Evolutionary conservation across 768 basidiomycete genomes (phyloP), one percentile per base, ranked within the genome.

Genomic region (Lactifluus echinatus): DNA sequence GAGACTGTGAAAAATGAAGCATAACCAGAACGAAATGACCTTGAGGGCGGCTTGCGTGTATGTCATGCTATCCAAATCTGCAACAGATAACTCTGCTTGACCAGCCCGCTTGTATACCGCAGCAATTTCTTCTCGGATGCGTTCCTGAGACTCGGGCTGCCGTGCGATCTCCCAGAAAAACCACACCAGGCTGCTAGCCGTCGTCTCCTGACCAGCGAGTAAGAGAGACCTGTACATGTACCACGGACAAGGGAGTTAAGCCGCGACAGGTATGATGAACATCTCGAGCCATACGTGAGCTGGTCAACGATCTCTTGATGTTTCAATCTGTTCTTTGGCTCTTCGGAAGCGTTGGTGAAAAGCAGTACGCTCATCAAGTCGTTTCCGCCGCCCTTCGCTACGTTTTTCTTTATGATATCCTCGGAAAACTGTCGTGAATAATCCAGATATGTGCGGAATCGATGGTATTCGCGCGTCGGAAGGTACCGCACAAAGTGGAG

Each of bases 141-240:
- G 46, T 12, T 40, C 31, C 40, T 65, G 64, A 12, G 48, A 58
- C 24, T 63, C 56, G 2, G 45, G 58, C 40, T 65, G 39, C 45
- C 40, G 57, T 1, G 64, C 54, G 4, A 66, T 56, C 46, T 66
- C 61, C 59, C 56, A 61, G 11, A 66, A 36, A 24, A 62, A 53
- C 56, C 61, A 61, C 4, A 28, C 33, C 14, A 65, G 39, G 4
- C 50, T 53, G 14, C 31, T 46, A n/a, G 64, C 61, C 10, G 65
- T 63, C 6, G 65, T 64, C n/a, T 65, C 64, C 33, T 65, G 64
- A 12, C 65, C 65, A 8, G 65, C 65, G 2, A 66, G 49, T 2
- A 65, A 29, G 36, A 65, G 43, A 11, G 61, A 44, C 14, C 65
- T 65, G n/a, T n/a, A n/a, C n/a, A 36, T 17, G 29, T 12, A 15